A percentile compares a stretch with the other conserved stretches of the same genome.
These are phyloP conservation scores for Solanum chilense DNA, from an alignment of 257 asterid species.

Conservation along the genomic window DNA sequence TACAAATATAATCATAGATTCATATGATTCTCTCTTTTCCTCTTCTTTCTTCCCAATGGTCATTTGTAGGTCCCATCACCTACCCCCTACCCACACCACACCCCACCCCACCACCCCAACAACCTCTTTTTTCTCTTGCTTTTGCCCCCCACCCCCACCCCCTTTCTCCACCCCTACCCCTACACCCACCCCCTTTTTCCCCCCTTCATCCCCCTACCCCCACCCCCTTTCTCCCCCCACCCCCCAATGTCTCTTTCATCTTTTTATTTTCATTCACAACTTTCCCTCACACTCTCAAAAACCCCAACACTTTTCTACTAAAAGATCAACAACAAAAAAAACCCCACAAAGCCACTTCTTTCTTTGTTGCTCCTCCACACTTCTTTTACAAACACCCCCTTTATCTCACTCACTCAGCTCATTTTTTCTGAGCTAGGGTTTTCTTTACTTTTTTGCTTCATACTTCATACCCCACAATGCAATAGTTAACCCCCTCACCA, in stretches of 20 bases:
- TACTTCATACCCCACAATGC: neutral
- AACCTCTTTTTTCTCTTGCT: neutral
- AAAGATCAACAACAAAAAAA: neutral
- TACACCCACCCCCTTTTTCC: neutral
- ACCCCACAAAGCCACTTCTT: conserved; percentile 3
- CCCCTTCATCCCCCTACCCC: neutral
- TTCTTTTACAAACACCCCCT: neutral
- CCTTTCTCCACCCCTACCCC: no score
- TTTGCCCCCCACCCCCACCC: neutral
- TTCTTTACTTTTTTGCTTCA: neutral
- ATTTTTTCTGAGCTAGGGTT: conserved; percentile 17
- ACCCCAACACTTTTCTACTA: conserved; percentile 27
- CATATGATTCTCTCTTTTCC: neutral
- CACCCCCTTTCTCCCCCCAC: neutral
- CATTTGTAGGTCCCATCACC: neutral
- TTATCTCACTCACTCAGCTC: conserved; percentile 6
- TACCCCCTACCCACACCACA: no score
- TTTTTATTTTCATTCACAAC: conserved; percentile 8
- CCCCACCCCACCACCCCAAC: neutral
- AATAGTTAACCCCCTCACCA: conserved; percentile 1
- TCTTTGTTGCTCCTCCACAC: conserved; percentile 6
- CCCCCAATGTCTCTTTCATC: conserved; percentile 3
- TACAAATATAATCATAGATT: neutral
- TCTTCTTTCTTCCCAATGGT: neutral
- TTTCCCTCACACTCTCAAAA: conserved; percentile 21